A percentile compares a stretch with the other conserved stretches of the same genome.
phyloP scores from a whole-genome alignment of 257 asterid species.

The Rhazya stricta region DNA sequence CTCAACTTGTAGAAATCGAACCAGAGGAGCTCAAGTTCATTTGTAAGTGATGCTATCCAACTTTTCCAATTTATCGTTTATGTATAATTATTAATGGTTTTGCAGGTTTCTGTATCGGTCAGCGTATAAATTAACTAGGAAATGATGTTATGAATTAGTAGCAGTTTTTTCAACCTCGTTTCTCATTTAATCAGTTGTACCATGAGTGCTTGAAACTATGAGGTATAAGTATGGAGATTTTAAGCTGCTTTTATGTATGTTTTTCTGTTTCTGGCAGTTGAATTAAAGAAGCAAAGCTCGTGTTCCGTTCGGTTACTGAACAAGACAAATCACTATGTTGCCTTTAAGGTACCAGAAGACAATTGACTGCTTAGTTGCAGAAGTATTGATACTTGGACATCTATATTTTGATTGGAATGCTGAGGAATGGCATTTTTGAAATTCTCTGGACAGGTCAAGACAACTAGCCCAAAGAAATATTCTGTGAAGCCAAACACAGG shows the following conservation, averaged over 20 bases:
- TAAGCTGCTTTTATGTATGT: background rate
- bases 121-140: background rate
- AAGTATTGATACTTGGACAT: background rate
- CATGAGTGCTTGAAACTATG: background rate
- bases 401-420: background rate
- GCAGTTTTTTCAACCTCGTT: background rate
- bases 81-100: background rate
- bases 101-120: background rate
- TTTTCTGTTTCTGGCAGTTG: slow-evolving; percentile 25
- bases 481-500: slow-evolving; percentile 49
- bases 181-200: background rate
- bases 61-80: background rate
- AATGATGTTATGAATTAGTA: background rate
- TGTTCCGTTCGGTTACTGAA: slow-evolving; percentile 34
- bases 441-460: slow-evolving; percentile 40
- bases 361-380: background rate
- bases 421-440: background rate
- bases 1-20: slow-evolving; percentile 33
- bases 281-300: slow-evolving; percentile 33
- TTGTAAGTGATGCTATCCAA: slow-evolving; percentile 17
- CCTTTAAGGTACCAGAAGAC: slow-evolving; percentile 35
- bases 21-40: slow-evolving; percentile 35
- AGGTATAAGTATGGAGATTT: background rate
- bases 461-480: slow-evolving; percentile 49
- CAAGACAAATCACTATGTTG: slow-evolving; percentile 31